These are phyloP conservation scores for Adansonia gregorii DNA, from an alignment of 441 rosid species.

Conservation along the genomic window DNA sequence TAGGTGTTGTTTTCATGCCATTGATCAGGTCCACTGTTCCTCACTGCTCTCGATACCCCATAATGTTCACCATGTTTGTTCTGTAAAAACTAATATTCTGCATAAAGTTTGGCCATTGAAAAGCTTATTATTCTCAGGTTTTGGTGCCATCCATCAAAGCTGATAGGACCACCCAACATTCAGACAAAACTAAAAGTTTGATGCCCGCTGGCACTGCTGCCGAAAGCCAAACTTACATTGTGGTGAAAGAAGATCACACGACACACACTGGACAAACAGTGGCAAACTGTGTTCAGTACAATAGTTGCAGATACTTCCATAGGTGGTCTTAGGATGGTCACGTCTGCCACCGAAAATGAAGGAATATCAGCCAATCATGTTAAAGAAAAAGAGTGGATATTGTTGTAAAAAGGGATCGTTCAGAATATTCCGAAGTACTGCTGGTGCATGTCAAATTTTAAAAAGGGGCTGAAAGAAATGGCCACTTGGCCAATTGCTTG, in stretches of 20 bases:
- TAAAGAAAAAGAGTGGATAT: slow-evolving; percentile 1
- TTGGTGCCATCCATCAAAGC: not conserved
- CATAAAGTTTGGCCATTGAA: not conserved
- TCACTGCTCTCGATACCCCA: not conserved
- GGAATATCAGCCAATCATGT: not conserved
- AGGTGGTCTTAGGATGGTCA: not conserved
- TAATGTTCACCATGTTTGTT: not conserved
- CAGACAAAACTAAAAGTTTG: not conserved
- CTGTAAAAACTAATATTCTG: not conserved
- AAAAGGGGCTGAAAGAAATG: not conserved
- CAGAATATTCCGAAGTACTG: slow-evolving; percentile 7
- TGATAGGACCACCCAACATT: not conserved
- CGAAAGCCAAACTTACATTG: not conserved
- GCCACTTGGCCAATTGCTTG: not conserved
- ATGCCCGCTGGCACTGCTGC: not conserved
- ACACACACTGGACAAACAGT: no score
- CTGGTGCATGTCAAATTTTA: not conserved
- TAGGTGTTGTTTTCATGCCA: not conserved
- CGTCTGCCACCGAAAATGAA: not conserved
- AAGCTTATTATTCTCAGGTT: not conserved
- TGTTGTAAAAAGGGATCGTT: not conserved
- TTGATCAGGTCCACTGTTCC: not conserved
- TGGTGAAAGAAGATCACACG: not conserved
- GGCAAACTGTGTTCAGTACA: no score
- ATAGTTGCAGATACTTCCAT: not conserved